A percentile compares a stretch with the other conserved stretches of the same genome.
phyloP scores from a whole-genome alignment of 2,329 filamentous ascomycete genomes.

The Erysiphe neolycopersici region DNA sequence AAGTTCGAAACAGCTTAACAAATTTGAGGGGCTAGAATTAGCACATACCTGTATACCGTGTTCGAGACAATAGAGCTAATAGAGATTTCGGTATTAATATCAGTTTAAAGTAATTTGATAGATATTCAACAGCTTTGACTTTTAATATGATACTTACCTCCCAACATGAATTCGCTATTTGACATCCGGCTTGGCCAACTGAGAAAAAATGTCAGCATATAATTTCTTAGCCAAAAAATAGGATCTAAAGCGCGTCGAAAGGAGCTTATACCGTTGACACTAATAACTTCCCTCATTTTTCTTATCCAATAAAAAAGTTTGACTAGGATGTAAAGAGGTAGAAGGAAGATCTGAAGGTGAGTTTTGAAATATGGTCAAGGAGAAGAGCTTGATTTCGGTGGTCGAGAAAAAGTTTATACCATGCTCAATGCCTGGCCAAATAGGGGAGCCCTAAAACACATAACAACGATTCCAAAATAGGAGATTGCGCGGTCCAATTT shows the following conservation, averaged over 20 bases:
- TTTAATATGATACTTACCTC: constrained; percentile 44
- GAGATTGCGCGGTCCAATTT: neutral
- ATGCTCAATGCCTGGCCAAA: neutral
- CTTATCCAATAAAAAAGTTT: neutral
- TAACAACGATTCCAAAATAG: neutral
- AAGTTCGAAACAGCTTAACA: neutral
- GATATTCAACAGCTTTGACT: too few relatives aligned
- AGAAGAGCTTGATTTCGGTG: neutral
- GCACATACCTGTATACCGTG: constrained; percentile 84
- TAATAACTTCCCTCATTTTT: constrained; percentile 98
- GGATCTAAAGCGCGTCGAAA: too few relatives aligned
- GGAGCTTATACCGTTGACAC: constrained; percentile 63
- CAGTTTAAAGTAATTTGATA: too few relatives aligned
- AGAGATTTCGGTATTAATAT: too few relatives aligned
- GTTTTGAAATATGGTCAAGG: neutral
- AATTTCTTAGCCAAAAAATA: too few relatives aligned
- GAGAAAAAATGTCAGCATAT: constrained; percentile 8
- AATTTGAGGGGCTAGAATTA: neutral
- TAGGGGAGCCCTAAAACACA: neutral
- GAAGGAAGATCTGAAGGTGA: neutral
- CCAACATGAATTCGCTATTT: constrained; percentile 99
- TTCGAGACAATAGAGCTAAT: constrained; percentile 96
- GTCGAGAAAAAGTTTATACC: neutral
- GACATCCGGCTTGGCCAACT: constrained; percentile 99
- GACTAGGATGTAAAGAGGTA: neutral